Evolutionary conservation across 2,329 filamentous ascomycete species (phyloP).

Genomic region (Ophiognomonia clavigignenti-juglandacearum): DNA sequence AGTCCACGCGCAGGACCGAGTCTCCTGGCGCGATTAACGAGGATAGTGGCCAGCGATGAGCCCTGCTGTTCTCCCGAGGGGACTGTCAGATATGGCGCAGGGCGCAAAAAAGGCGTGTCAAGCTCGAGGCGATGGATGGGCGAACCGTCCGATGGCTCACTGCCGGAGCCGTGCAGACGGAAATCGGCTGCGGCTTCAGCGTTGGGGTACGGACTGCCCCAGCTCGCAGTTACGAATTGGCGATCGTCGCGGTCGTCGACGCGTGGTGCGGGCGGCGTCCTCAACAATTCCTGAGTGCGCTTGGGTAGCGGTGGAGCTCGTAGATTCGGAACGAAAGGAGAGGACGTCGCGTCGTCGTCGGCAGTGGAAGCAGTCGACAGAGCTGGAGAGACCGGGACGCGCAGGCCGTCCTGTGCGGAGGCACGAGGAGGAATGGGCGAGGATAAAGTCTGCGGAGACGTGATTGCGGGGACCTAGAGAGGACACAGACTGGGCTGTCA

Average conservation of each 20-base stretch:
- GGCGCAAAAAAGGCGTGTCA: slow-evolving; percentile 57
- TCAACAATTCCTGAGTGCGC: slow-evolving; percentile 49
- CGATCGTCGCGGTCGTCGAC: slow-evolving; percentile 28
- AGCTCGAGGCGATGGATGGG: slow-evolving; percentile 59
- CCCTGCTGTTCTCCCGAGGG: slow-evolving; percentile 33
- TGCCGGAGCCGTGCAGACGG: slow-evolving; percentile 49
- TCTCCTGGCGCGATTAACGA: slow-evolving; percentile 58
- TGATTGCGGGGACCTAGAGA: slow-evolving; percentile 40
- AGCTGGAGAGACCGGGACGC: slow-evolving; percentile 46
- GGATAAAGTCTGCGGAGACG: slow-evolving; percentile 49
- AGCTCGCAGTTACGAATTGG: slow-evolving; percentile 68
- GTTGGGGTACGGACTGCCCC: slow-evolving; percentile 84
- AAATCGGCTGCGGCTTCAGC: slow-evolving; percentile 50
- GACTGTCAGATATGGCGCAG: slow-evolving; percentile 39
- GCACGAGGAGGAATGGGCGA: slow-evolving; percentile 54
- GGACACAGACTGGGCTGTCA: slow-evolving; percentile 14
- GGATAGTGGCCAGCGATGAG: slow-evolving; percentile 44
- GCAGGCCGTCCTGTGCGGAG: slow-evolving; percentile 52
- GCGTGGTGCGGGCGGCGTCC: slow-evolving; percentile 43
- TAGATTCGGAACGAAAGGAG: slow-evolving; percentile 54
- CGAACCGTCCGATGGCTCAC: slow-evolving; percentile 55
- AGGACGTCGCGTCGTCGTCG: slow-evolving; percentile 54
- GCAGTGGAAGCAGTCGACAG: slow-evolving; percentile 59
- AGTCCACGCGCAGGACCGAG: slow-evolving; percentile 50
- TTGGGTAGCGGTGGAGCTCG: slow-evolving; percentile 54